phyloP scores from a whole-genome alignment of 2,329 filamentous ascomycete species.

The Lecanicillium sp. region DNA sequence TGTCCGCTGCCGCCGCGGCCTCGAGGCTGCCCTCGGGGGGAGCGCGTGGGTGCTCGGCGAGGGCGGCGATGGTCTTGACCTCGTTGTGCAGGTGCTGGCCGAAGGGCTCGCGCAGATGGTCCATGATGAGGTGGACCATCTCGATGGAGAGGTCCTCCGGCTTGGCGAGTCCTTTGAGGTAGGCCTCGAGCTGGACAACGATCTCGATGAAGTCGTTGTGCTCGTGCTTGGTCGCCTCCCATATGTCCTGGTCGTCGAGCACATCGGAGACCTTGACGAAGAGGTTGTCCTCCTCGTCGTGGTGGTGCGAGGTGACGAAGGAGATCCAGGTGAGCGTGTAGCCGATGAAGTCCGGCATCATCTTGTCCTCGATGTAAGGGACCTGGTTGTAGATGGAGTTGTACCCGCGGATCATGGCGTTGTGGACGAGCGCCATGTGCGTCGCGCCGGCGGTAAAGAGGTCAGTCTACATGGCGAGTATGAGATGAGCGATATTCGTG shows the following conservation, averaged over 20 bases:
- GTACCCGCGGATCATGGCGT: constrained; percentile 56
- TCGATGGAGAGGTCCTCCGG: constrained; percentile 37
- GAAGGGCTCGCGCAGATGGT: constrained; percentile 44
- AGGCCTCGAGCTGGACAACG: constrained; percentile 45
- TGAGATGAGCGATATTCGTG: background rate
- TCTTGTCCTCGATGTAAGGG: constrained; percentile 41
- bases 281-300: constrained; percentile 52
- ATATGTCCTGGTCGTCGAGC: constrained; percentile 45
- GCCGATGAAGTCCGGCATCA: constrained; percentile 50
- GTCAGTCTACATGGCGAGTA: constrained; percentile 37
- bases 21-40: constrained; percentile 41
- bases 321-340: constrained; percentile 54
- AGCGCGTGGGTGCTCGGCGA: constrained; percentile 44
- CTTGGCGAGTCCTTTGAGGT: constrained; percentile 38
- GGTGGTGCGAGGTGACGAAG: constrained; percentile 55
- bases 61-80: constrained; percentile 43
- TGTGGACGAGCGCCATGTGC: constrained; percentile 58
- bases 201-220: constrained; percentile 49
- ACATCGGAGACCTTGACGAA: constrained; percentile 50
- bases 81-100: constrained; percentile 51
- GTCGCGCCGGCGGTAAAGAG: constrained; percentile 54
- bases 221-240: constrained; percentile 47
- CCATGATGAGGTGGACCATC: constrained; percentile 45
- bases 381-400: constrained; percentile 59
- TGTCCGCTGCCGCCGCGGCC: constrained; percentile 38